A percentile compares a stretch with the other conserved stretches of the same genome.
Conservation (phyloP, 371 early-diverging fungal species). For the Rhizopus sp. region DNA sequence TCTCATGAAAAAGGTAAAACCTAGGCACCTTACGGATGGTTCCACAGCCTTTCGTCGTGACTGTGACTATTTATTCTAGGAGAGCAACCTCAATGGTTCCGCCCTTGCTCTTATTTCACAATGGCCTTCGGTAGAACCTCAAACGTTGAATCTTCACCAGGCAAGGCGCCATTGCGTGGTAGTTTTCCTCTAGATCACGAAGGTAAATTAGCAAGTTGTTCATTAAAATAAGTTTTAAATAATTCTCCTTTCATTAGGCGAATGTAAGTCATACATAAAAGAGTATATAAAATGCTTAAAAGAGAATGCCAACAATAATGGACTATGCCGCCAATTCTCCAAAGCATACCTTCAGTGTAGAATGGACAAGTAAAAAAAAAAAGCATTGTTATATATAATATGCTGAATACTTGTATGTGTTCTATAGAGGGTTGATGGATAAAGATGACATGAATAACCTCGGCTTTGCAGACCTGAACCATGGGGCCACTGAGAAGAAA, state of each 20-base stretch:
- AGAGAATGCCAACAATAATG: conserved; percentile 66
- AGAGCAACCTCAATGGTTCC: not conserved
- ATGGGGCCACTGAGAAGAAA: not conserved
- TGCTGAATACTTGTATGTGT: not conserved
- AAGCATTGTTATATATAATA: not conserved
- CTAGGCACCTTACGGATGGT: not conserved
- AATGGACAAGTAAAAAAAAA: conserved; percentile 80
- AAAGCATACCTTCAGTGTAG: conserved; percentile 77
- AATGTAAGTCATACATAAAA: conserved; percentile 72
- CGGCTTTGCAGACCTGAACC: conserved; percentile 60
- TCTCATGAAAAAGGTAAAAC: not conserved
- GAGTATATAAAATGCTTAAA: conserved; percentile 76
- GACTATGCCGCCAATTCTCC: conserved; percentile 69
- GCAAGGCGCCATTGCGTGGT: conserved; percentile 76
- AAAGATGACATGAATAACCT: conserved; percentile 69
- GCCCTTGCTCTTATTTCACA: not conserved
- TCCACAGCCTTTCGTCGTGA: too few relatives aligned
- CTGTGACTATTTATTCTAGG: not conserved
- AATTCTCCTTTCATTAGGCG: conserved; percentile 46
- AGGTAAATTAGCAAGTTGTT: conserved; percentile 33
- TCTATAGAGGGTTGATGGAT: conserved; percentile 66
- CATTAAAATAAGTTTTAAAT: not conserved
- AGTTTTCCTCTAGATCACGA: conserved; percentile 83
- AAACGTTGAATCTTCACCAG: conserved; percentile 58
- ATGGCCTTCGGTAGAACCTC: conserved; percentile 73